Evolutionary conservation across 2,329 filamentous ascomycete species (phyloP).

Genomic region (Exophiala phaeomuriformis): DNA sequence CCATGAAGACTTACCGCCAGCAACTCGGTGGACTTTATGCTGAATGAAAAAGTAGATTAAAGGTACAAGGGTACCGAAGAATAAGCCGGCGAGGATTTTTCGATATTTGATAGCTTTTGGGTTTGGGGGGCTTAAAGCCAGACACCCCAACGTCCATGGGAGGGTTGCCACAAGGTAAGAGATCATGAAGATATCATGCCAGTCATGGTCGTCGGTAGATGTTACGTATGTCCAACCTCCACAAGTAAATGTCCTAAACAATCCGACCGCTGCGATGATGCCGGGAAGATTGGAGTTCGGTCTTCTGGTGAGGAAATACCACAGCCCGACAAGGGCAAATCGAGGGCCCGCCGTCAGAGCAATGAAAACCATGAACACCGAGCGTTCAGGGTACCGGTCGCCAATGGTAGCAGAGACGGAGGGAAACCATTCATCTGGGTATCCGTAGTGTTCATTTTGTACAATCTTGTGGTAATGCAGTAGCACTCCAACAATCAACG

Average conservation of each 20-base stretch:
- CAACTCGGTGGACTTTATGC: constrained; percentile 90
- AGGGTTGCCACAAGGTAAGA: constrained; percentile 90
- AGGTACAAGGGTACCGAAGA: constrained; percentile 85
- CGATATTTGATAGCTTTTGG: constrained; percentile 76
- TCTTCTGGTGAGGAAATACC: constrained; percentile 79
- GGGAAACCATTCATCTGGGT: constrained; percentile 92
- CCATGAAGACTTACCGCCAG: constrained; percentile 63
- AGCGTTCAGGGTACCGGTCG: constrained; percentile 91
- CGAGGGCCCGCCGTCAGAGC: constrained; percentile 90
- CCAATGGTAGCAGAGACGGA: constrained; percentile 96
- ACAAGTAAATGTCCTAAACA: constrained; percentile 86
- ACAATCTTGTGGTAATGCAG: constrained; percentile 97
- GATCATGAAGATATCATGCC: constrained; percentile 99
- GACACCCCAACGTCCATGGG: constrained; percentile 88
- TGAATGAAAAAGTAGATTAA: constrained; percentile 97
- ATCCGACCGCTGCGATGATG: constrained; percentile 68
- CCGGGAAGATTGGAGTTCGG: constrained; percentile 70
- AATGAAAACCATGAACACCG: constrained; percentile 96
- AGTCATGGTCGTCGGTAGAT: constrained; percentile 95
- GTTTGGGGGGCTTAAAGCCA: constrained; percentile 80
- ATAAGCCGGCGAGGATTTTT: constrained; percentile 72
- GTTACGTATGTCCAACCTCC: constrained; percentile 98
- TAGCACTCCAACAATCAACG: constrained; percentile 68
- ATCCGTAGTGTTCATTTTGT: constrained; percentile 91
- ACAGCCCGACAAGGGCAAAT: constrained; percentile 82